Percentiles rank a stretch among this genome's conserved stretches.
These are phyloP conservation scores for Exophiala sp. DNA, from an alignment of 2,329 filamentous ascomycete genomes.

Conservation along the genomic window DNA sequence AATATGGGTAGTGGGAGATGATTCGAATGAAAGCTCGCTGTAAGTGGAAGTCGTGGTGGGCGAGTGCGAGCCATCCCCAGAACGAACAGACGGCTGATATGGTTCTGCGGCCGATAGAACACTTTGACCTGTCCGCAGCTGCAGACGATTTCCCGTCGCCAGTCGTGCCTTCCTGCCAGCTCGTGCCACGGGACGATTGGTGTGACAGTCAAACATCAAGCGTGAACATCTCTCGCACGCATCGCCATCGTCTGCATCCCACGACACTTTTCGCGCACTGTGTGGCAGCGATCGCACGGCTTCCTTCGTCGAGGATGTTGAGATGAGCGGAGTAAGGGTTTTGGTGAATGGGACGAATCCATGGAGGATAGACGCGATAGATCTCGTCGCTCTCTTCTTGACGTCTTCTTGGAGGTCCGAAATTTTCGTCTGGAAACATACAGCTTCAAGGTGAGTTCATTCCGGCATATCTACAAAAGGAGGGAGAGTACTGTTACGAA, in stretches of 20 bases:
- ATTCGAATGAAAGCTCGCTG: background rate
- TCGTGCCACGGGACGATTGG: background rate
- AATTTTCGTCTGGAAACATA: no score
- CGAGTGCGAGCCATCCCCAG: background rate
- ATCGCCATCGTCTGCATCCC: background rate
- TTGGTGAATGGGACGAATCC: no score
- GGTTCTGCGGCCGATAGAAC: no score
- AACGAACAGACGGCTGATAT: no score
- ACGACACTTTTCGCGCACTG: constrained; percentile 5
- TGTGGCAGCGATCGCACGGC: constrained; percentile 12
- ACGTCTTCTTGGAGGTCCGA: no score
- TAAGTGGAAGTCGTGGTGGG: background rate
- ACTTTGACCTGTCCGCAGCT: background rate
- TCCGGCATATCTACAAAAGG: no score
- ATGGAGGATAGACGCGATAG: no score
- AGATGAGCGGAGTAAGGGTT: background rate
- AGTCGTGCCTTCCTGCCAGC: constrained; percentile 6
- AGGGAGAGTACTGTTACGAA: no score
- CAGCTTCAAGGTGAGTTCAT: no score
- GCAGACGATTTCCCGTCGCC: constrained; percentile 4
- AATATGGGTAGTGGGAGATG: background rate
- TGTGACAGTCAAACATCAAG: constrained; percentile 1
- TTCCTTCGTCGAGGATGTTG: constrained; percentile 7
- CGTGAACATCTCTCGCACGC: constrained; percentile 8
- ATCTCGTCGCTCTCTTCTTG: no score